Evolutionary conservation across 441 rosid species (phyloP).

Genomic region (Sinapis alba): DNA sequence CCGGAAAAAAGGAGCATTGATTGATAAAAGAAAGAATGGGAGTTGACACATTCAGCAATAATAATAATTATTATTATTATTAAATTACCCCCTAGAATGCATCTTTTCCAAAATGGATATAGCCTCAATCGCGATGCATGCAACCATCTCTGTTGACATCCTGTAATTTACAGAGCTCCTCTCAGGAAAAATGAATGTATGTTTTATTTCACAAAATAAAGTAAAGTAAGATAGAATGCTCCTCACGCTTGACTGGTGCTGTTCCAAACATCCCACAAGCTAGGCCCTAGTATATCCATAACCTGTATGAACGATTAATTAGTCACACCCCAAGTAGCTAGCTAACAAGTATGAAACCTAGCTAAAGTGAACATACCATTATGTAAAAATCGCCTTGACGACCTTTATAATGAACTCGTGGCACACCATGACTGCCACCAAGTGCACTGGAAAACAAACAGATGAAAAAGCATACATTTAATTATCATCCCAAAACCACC

Average conservation of each 20-base stretch:
- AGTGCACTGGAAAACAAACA: slow-evolving; percentile 60
- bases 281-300: slow-evolving; percentile 76
- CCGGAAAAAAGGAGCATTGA: slow-evolving; percentile 16
- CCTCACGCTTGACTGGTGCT: slow-evolving; percentile 75
- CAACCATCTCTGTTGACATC: slow-evolving; percentile 97
- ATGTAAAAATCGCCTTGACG: slow-evolving; percentile 90
- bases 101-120: slow-evolving; percentile 90
- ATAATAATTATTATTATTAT: slow-evolving; percentile 6
- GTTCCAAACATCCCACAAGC: slow-evolving; percentile 98
- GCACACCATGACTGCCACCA: slow-evolving; percentile 96
- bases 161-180: slow-evolving; percentile 45
- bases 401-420: slow-evolving; percentile 87
- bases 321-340: slow-evolving; percentile 10
- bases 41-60: slow-evolving; percentile 21
- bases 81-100: slow-evolving; percentile 80
- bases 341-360: slow-evolving; percentile 68
- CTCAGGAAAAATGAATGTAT: neutral
- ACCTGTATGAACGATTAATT: slow-evolving; percentile 50
- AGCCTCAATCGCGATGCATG: slow-evolving; percentile 96
- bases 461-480: too few relatives aligned
- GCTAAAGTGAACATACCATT: slow-evolving; percentile 63
- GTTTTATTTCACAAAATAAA: neutral
- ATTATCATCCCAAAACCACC: too few relatives aligned
- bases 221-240: slow-evolving; percentile 34
- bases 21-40: neutral